Base-by-base conservation (phyloP, 805 yeast genomes). In the Soucietia sequanensis region DNA sequence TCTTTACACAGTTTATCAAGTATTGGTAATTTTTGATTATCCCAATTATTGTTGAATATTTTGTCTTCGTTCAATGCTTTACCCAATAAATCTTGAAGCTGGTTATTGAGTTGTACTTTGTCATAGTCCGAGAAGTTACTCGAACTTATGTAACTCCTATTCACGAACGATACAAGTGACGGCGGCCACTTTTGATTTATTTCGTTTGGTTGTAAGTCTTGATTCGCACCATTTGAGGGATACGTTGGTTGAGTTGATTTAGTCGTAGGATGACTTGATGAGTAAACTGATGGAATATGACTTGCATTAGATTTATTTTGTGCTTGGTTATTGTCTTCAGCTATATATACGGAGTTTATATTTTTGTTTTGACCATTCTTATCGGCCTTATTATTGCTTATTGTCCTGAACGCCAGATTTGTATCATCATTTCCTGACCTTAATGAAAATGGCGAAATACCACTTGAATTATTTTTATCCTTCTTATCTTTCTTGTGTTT, bases 161-260 rank as follows among this genome's bases (percentile, higher is more conserved):
- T 61, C 5, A 80, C 77, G 51, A 78, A 81, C 10, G 55, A 51
- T 48, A 70, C 77, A 26, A 81, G 55, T 3, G 71, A 50, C n/a
- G 54, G 62, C 1, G 86, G 87, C 84, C 84, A 80, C 6, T 42
- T n/a, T n/a, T n/a, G n/a, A n/a, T n/a, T n/a, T n/a, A n/a, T n/a
- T n/a, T n/a, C n/a, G n/a, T n/a, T n/a, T n/a, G n/a, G n/a, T n/a
- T n/a, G n/a, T n/a, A n/a, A n/a, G n/a, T n/a, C n/a, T n/a, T n/a
- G n/a, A n/a, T n/a, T n/a, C n/a, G n/a, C n/a, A n/a, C n/a, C n/a
- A n/a, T n/a, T n/a, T n/a, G n/a, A n/a, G n/a, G n/a, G n/a, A n/a
- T n/a, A n/a, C n/a, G n/a, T n/a, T n/a, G n/a, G n/a, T n/a, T n/a
- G n/a, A n/a, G n/a, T n/a, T n/a, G n/a, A n/a, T n/a, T n/a, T n/a